phyloP scores from a whole-genome alignment of 2,329 filamentous ascomycete species.

The Penicillium paneum region DNA sequence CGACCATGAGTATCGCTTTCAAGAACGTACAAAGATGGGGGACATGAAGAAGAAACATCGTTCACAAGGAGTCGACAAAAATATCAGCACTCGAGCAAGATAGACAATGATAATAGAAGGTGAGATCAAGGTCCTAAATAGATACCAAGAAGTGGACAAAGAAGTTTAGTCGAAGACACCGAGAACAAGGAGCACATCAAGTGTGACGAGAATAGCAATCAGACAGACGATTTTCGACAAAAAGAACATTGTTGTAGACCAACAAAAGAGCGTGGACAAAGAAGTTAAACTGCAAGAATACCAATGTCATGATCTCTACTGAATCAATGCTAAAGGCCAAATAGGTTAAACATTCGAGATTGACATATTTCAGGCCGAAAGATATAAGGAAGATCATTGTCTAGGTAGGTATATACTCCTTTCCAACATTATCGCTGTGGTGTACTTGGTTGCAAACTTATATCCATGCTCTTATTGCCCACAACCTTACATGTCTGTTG shows the following conservation, averaged over 20 bases:
- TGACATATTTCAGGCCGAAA: neutral
- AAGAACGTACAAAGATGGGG: neutral
- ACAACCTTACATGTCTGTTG: neutral
- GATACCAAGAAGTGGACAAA: neutral
- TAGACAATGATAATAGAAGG: neutral
- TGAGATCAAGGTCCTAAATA: neutral
- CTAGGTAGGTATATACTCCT: neutral
- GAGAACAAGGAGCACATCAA: neutral
- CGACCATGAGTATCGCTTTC: neutral
- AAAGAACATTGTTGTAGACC: neutral
- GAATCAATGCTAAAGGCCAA: neutral
- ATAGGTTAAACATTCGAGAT: neutral
- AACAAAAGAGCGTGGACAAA: neutral
- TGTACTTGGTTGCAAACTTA: neutral
- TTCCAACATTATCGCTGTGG: constrained; percentile 2
- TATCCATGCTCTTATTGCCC: constrained; percentile 1
- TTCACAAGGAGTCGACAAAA: neutral
- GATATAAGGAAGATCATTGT: neutral
- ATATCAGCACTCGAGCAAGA: neutral
- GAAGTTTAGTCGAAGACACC: neutral
- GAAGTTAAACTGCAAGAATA: neutral
- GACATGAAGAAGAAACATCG: neutral
- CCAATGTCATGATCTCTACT: neutral
- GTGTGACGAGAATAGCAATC: neutral
- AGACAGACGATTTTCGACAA: neutral